Evolutionary conservation across 176 grass and related monocot genomes (phyloP).

Genomic region (Zizania latifolia): DNA sequence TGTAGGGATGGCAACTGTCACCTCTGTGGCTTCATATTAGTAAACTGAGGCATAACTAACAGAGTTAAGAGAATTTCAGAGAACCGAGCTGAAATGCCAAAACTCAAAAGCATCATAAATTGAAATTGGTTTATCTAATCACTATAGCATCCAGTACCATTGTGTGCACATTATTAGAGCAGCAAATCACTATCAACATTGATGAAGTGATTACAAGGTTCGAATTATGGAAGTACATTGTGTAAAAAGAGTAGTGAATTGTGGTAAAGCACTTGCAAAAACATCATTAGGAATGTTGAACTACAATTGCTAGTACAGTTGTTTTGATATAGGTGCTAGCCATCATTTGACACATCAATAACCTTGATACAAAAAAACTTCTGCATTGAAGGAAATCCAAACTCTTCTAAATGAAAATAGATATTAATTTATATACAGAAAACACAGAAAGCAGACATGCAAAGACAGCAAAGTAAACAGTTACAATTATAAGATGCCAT

Average conservation of each 20-base stretch:
- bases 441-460: not conserved
- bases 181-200: not conserved
- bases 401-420: not conserved
- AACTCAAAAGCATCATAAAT: constrained; percentile 1
- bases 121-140: not conserved
- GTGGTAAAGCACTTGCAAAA: not conserved
- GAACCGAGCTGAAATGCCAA: not conserved
- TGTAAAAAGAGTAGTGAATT: not conserved
- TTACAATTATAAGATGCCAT: not conserved
- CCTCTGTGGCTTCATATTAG: not conserved
- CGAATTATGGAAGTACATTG: not conserved
- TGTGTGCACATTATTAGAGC: not conserved
- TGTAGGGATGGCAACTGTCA: constrained; percentile 3
- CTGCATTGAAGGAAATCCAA: not conserved
- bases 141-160: not conserved
- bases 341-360: not conserved
- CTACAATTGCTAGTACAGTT: not conserved
- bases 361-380: not conserved
- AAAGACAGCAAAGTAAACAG: constrained; percentile 1
- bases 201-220: constrained; percentile 9
- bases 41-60: not conserved
- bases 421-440: too few species aligned
- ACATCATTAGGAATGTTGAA: not conserved
- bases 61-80: not conserved
- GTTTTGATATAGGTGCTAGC: not conserved